Base-by-base conservation (phyloP, 331 rosid genomes). In the Spiraea crenata region DNA sequence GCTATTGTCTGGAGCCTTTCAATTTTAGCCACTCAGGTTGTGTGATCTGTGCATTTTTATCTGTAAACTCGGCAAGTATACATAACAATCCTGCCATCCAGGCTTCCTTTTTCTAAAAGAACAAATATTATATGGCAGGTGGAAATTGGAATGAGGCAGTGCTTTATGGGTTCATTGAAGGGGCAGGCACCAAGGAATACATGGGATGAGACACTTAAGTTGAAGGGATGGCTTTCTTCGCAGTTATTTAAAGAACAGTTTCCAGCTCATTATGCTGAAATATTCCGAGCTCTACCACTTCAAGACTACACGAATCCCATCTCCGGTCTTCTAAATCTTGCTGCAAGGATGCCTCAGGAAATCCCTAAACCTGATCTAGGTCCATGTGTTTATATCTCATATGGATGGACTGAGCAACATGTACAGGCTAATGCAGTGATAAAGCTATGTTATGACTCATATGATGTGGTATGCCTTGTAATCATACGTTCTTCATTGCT, bases 241-340 rank as follows among this genome's bases (percentile, higher is more conserved):
- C 85, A 85, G 69, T 74, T 95, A 73, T 89, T 95, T 88, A 84
- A 86, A 80, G 93, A 91, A 81, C 87, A 90, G 83, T 95, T 95
- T 85, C 98, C 99, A 41, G 82, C 79, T 84, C 98, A 95, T 72
- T 91, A 81, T 80, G 85, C 85, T 78, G 88, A 84, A 88, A 80
- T 95, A 63, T 81, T 95, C 65, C 82, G 81, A 70, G 83, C 83
- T 70, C 81, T 95, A 63, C 99, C 99, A 62, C 82, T 91, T 86
- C 92, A 85, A 84, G 96, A 95, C 58, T 95, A 91, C 87, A 89
- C 86, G 96, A 91, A 95, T 80, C 99, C 99, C 19, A 67, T 65
- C 25, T 88, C 90, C 45, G 99, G 99, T 69, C 87, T 86, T 78
- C 83, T 95, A 74, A 95, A 95, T 72, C 77, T 95, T 65, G 96